Base-by-base conservation (phyloP, 2,329 filamentous ascomycete species). In the Claviceps sorghi region DNA sequence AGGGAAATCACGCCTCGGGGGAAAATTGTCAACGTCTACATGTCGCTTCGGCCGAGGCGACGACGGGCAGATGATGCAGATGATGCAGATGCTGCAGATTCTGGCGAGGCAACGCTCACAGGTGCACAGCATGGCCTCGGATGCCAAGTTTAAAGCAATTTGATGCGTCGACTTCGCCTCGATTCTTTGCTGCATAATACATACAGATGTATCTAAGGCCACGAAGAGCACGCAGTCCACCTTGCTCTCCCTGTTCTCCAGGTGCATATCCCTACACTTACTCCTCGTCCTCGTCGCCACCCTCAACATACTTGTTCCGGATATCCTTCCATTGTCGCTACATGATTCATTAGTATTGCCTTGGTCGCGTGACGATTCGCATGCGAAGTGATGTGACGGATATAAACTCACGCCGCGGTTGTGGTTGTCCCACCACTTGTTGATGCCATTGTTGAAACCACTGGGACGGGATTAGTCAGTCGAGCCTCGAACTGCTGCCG, bases 241-340 rank as follows among this genome's bases (percentile, higher is more conserved):
- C 54, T 52, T 58, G 56, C 60, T 59, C 56, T 56, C 13, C 30
- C 46, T 26, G 15, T 43, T 36, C 42, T 48, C 36, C 43, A 10
- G 29, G 30, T 50, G 11, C 22, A 41, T 40, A 19, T 40, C 26
- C 26, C 32, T 22, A 26, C 47, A 58, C 59, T 54, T 61, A 64
- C 60, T 72, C 69, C 65, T 84, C 82, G 58, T 83, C 79, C 59
- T 82, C 82, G 58, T 86, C 83, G 53, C 75, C 79, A 55, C 77
- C 76, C 72, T 86, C 73, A 64, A 95, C 70, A 72, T 95, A 98
- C 72, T 79, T 84, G 70, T 83, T 75, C 75, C 94, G 91, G 76
- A 98, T 96, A 70, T 98, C 93, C 80, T 96, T 96, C 93, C 93
- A 97, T 94, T 96, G 91, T 66, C 91, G 88, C 91, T 97, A 58